A percentile compares a stretch with the other conserved stretches of the same genome.
Evolutionary conservation across 1,139 yeast species (phyloP).

Genomic region (Zygosaccharomyces pseudobailii): DNA sequence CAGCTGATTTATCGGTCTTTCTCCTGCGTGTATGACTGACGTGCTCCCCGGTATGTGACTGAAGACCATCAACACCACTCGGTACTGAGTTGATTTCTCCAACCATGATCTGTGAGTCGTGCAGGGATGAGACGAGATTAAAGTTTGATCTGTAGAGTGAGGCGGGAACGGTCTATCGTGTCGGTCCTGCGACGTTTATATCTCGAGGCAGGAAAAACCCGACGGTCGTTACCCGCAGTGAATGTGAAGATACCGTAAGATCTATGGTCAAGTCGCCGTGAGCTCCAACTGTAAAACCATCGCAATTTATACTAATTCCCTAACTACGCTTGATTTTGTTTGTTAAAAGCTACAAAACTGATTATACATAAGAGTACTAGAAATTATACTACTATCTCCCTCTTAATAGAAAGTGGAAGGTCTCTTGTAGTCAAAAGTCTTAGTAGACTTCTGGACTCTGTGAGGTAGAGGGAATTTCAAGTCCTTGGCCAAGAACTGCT

Average conservation of each 20-base stretch:
- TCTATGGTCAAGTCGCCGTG: neutral
- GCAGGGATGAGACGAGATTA: neutral
- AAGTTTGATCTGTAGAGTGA: constrained; percentile 1
- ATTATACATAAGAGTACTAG: constrained; percentile 17
- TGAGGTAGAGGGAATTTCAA: constrained; percentile 99
- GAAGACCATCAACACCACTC: neutral
- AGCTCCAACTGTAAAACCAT: too few relatives aligned
- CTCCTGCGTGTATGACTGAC: neutral
- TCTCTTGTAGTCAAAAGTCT: constrained; percentile 85
- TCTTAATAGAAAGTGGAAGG: constrained; percentile 94
- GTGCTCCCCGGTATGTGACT: neutral
- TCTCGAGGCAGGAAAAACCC: neutral
- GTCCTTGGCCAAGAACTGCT: constrained; percentile 93
- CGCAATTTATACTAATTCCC: neutral
- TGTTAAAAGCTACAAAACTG: constrained; percentile 21
- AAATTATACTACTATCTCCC: constrained; percentile 3
- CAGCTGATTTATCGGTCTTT: neutral
- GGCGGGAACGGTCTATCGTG: neutral
- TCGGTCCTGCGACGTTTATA: neutral
- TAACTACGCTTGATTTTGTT: constrained; percentile 10
- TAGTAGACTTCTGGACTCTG: constrained; percentile 91
- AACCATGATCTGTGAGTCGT: neutral
- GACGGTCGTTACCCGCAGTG: constrained; percentile 1
- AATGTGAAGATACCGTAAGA: neutral
- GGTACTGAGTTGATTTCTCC: constrained; percentile 4